A percentile compares a stretch with the other conserved stretches of the same genome.
These are phyloP conservation scores for Coniophora puteana DNA, from an alignment of 1,284 basidiomycete genomes.

Conservation along the genomic window DNA sequence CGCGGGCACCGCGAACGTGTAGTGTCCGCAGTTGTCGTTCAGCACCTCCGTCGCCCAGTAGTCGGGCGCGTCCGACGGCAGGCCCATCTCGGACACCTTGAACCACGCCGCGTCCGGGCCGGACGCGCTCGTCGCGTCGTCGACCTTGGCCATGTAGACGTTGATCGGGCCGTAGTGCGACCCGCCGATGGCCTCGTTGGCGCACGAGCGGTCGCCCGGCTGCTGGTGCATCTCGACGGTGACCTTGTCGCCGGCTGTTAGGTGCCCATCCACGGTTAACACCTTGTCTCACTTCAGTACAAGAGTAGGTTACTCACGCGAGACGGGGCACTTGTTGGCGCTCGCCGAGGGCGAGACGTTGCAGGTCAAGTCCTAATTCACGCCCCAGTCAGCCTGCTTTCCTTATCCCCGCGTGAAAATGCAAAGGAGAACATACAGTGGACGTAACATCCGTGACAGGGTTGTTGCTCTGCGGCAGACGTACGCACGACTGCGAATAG, in stretches of 20 bases:
- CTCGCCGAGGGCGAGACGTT: conserved; percentile 34
- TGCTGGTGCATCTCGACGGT: conserved; percentile 57
- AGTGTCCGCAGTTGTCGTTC: conserved; percentile 50
- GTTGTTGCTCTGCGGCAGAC: conserved; percentile 40
- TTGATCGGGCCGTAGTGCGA: conserved; percentile 46
- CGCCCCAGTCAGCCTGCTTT: background rate
- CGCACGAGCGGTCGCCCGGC: conserved; percentile 41
- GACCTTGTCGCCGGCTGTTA: conserved; percentile 40
- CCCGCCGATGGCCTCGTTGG: conserved; percentile 45
- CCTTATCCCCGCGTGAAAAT: background rate
- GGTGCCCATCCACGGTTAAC: conserved; percentile 1
- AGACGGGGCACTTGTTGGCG: conserved; percentile 36
- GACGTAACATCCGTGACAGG: conserved; percentile 41
- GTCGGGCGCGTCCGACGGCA: conserved; percentile 43
- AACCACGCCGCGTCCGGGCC: conserved; percentile 44
- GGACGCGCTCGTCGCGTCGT: conserved; percentile 41
- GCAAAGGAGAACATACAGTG: conserved; percentile 22
- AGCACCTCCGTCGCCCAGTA: conserved; percentile 43
- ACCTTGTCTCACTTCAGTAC: too few species aligned
- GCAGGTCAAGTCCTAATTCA: conserved; percentile 47
- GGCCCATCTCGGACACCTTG: conserved; percentile 47
- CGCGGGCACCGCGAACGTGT: conserved; percentile 43
- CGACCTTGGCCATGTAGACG: conserved; percentile 46
- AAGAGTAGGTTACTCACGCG: conserved; percentile 28
- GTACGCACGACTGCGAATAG: conserved; percentile 43